phyloP scores from a whole-genome alignment of 2,329 filamentous ascomycete genomes.

The Acephala macrosclerotiorum region DNA sequence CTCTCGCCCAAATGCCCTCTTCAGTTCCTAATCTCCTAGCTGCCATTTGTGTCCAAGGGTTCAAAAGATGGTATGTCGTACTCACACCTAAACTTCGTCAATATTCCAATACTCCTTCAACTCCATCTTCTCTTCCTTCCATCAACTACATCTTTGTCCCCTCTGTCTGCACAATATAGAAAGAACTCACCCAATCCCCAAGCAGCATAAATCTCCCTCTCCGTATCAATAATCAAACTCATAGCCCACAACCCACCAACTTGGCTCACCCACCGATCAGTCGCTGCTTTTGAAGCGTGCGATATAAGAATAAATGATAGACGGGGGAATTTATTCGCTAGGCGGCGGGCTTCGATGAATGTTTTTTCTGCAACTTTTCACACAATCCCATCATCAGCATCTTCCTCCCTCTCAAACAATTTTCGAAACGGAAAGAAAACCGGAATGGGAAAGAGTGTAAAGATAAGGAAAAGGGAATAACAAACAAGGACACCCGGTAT shows the following conservation, averaged over 20 bases:
- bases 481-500: slow-evolving; percentile 80
- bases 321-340: slow-evolving; percentile 59
- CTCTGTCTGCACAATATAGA: too few species aligned
- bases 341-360: slow-evolving; percentile 61
- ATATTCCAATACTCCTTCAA: too few species aligned
- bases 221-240: slow-evolving; percentile 65
- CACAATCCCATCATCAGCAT: slow-evolving; percentile 7
- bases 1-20: slow-evolving; percentile 69
- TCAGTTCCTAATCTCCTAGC: slow-evolving; percentile 64
- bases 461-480: background rate
- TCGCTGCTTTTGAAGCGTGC: slow-evolving; percentile 66
- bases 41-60: slow-evolving; percentile 62
- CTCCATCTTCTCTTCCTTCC: too few species aligned
- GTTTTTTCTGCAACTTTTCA: slow-evolving; percentile 72
- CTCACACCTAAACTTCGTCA: slow-evolving; percentile 69
- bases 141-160: too few species aligned
- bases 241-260: slow-evolving; percentile 52
- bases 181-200: slow-evolving; percentile 76
- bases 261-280: slow-evolving; percentile 49
- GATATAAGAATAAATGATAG: slow-evolving; percentile 69
- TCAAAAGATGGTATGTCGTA: slow-evolving; percentile 68
- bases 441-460: background rate
- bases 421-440: background rate
- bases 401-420: slow-evolving; percentile 1
- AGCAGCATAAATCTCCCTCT: slow-evolving; percentile 65